phyloP scores from a whole-genome alignment of 2,329 filamentous ascomycete genomes.

The Harringtonia lauricola region DNA sequence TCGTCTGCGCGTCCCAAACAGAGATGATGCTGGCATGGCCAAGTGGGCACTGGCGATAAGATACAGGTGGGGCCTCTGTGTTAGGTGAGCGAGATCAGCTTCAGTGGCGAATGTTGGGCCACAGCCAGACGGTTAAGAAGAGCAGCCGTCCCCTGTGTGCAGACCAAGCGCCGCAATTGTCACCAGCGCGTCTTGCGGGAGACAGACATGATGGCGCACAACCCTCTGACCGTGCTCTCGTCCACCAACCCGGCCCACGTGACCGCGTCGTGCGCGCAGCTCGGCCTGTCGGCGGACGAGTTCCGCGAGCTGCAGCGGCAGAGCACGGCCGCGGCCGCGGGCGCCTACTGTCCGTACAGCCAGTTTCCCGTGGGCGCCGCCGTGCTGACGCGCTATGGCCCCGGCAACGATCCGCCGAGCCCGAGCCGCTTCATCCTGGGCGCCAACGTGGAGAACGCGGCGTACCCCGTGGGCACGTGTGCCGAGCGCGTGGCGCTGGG shows the following conservation, averaged over 20 bases:
- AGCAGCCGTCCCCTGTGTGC: too few species aligned
- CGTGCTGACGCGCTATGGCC: constrained; percentile 43
- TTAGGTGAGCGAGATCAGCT: too few species aligned
- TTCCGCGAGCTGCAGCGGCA: constrained; percentile 51
- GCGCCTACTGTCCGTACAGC: constrained; percentile 88
- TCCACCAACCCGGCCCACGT: constrained; percentile 15
- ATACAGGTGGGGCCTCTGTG: too few species aligned
- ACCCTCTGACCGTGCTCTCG: constrained; percentile 13
- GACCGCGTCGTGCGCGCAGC: constrained; percentile 21
- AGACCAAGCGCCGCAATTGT: too few species aligned
- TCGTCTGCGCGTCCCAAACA: too few species aligned
- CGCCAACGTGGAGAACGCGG: constrained; percentile 87
- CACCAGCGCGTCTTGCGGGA: too few species aligned
- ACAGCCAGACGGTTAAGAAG: too few species aligned
- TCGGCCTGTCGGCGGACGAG: constrained; percentile 49
- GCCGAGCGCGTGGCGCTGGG: constrained; percentile 86
- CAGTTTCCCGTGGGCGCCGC: constrained; percentile 83
- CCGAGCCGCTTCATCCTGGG: constrained; percentile 48
- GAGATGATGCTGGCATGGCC: too few species aligned
- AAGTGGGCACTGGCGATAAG: too few species aligned
- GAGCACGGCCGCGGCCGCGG: constrained; percentile 60
- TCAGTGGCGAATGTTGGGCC: too few species aligned
- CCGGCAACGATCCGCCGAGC: too few species aligned
- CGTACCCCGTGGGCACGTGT: constrained; percentile 90
- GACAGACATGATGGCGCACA: constrained; percentile 6